phyloP scores from a whole-genome alignment of 1,284 basidiomycete species.

The Wolfiporia cocos region DNA sequence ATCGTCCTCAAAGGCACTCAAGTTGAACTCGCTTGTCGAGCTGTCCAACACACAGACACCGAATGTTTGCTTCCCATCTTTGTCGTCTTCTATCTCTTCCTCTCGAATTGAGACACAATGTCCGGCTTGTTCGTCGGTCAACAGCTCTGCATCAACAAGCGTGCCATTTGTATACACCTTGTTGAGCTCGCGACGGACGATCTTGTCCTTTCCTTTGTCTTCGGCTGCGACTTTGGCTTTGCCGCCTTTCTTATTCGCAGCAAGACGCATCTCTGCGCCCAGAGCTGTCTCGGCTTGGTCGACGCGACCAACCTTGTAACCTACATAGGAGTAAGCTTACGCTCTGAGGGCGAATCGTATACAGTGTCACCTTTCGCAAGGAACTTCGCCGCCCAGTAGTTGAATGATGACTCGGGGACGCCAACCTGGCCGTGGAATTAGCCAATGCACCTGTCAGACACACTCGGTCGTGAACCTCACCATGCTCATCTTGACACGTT shows the following conservation, averaged over 20 bases:
- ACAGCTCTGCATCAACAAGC: slow-evolving; percentile 85
- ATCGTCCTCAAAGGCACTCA: slow-evolving; percentile 91
- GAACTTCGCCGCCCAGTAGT: slow-evolving; percentile 88
- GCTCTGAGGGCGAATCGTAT: neutral
- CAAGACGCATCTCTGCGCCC: slow-evolving; percentile 76
- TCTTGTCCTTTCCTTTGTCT: slow-evolving; percentile 59
- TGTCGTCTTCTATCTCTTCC: slow-evolving; percentile 33
- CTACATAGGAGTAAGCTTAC: slow-evolving; percentile 28
- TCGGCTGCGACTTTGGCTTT: slow-evolving; percentile 43
- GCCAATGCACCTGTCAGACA: neutral
- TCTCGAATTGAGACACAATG: slow-evolving; percentile 93
- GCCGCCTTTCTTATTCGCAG: slow-evolving; percentile 61
- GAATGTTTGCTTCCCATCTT: slow-evolving; percentile 56
- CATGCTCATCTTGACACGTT: slow-evolving; percentile 98
- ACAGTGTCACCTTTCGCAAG: slow-evolving; percentile 58
- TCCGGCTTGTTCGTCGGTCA: slow-evolving; percentile 91
- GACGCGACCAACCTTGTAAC: slow-evolving; percentile 95
- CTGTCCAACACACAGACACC: slow-evolving; percentile 96
- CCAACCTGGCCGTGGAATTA: slow-evolving; percentile 59
- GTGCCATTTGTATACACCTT: slow-evolving; percentile 98
- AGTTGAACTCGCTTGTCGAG: slow-evolving; percentile 92
- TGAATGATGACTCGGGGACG: slow-evolving; percentile 92
- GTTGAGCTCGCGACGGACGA: slow-evolving; percentile 84
- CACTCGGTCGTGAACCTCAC: slow-evolving; percentile 34
- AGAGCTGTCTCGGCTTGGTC: slow-evolving; percentile 95